phyloP scores from a whole-genome alignment of 345 rosid species.

The Hibiscus syriacus region DNA sequence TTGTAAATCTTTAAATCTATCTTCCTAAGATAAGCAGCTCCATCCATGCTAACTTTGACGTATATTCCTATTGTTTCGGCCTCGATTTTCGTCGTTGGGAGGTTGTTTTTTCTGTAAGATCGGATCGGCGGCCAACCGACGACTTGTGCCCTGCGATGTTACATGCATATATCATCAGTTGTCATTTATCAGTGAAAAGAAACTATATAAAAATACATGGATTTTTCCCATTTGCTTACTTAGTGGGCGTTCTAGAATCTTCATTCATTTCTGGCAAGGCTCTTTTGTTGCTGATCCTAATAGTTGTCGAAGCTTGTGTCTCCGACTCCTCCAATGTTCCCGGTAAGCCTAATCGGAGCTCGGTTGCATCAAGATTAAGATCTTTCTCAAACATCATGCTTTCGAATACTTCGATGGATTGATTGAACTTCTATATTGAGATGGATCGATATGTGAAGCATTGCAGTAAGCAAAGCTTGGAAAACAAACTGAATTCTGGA shows the following conservation, averaged over 20 bases:
- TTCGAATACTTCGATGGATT: not conserved
- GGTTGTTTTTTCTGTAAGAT: too few species aligned
- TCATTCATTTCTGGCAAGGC: constrained; percentile 27
- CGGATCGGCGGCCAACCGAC: too few species aligned
- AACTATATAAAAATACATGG: not conserved
- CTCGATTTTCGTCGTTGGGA: too few species aligned
- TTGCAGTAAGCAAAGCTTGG: too few species aligned
- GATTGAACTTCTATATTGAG: not conserved
- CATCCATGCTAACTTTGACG: too few species aligned
- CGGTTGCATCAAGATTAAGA: constrained; percentile 38
- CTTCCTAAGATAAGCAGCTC: too few species aligned
- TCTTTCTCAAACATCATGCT: constrained; percentile 25
- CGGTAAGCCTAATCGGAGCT: constrained; percentile 40
- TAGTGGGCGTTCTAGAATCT: constrained; percentile 16
- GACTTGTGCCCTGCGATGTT: too few species aligned
- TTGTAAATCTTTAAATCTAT: too few species aligned
- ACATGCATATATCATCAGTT: not conserved
- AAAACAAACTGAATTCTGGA: too few species aligned
- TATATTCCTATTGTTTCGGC: too few species aligned
- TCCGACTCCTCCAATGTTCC: constrained; percentile 16
- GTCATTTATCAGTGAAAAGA: not conserved
- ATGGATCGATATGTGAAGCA: not conserved
- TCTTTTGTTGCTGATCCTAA: constrained; percentile 24
- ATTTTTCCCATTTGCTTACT: constrained; percentile 22
- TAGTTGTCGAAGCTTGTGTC: constrained; percentile 1